Conservation (phyloP, 768 basidiomycete genomes). For the Psilocybe cubensis region DNA sequence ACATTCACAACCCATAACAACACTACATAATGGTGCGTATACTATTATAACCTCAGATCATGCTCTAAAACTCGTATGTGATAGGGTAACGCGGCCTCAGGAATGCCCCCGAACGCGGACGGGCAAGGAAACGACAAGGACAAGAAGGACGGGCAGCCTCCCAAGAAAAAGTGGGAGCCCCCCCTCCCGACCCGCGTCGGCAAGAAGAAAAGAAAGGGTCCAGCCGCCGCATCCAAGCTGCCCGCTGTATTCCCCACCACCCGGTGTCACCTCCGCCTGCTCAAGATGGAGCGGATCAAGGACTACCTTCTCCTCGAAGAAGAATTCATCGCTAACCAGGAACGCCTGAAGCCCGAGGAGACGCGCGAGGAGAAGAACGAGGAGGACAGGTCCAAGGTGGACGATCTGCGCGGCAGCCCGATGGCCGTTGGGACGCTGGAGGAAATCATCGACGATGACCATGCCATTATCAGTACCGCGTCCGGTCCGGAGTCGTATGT, state of each 20-base stretch:
- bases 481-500: constrained; percentile 97
- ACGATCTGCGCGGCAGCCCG: constrained; percentile 92
- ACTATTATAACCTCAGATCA: not conserved
- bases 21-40: constrained; percentile 30
- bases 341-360: constrained; percentile 84
- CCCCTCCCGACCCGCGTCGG: constrained; percentile 96
- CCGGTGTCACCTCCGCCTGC: constrained; percentile 90
- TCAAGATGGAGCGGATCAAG: constrained; percentile 98
- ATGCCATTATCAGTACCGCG: constrained; percentile 96
- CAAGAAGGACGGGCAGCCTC: constrained; percentile 57
- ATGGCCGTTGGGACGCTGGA: constrained; percentile 99
- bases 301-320: constrained; percentile 96
- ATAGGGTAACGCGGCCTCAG: constrained; percentile 81
- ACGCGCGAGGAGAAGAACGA: constrained; percentile 94
- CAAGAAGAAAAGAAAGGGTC: constrained; percentile 96
- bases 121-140: constrained; percentile 38
- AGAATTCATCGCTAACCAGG: constrained; percentile 93
- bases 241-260: constrained; percentile 94
- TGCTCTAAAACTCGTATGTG: not conserved
- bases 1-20: constrained; percentile 15
- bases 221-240: constrained; percentile 87
- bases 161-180: constrained; percentile 98
- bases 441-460: constrained; percentile 97
- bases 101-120: constrained; percentile 45
- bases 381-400: constrained; percentile 91